Percentiles rank a stretch among this genome's conserved stretches.
phyloP scores from a whole-genome alignment of 805 yeast species.

The Grigorovia humatica region DNA sequence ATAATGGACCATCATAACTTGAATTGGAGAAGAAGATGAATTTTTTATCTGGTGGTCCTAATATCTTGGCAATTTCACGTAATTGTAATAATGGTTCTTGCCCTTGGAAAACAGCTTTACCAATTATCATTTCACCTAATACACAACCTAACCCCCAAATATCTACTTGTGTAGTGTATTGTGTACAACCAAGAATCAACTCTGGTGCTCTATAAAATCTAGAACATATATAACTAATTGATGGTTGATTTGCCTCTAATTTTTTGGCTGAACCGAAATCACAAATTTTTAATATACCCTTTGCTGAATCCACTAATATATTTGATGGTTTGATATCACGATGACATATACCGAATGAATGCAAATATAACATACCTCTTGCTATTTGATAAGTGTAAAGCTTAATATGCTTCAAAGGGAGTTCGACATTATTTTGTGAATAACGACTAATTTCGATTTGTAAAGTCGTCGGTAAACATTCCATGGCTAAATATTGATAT shows the following conservation, averaged over 20 bases:
- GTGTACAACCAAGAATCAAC: slow-evolving; percentile 79
- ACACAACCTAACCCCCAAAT: slow-evolving; percentile 98
- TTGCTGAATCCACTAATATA: slow-evolving; percentile 61
- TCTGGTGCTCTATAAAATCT: slow-evolving; percentile 84
- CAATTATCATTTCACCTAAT: slow-evolving; percentile 84
- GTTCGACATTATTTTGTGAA: slow-evolving; percentile 46
- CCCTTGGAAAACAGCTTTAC: slow-evolving; percentile 93
- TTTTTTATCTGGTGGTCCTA: slow-evolving; percentile 77
- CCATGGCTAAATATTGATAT: slow-evolving; percentile 80
- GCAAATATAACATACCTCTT: slow-evolving; percentile 73
- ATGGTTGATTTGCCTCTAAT: slow-evolving; percentile 69
- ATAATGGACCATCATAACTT: slow-evolving; percentile 64
- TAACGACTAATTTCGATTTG: slow-evolving; percentile 67
- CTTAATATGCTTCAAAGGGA: slow-evolving; percentile 66
- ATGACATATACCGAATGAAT: slow-evolving; percentile 71
- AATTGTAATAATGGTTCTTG: slow-evolving; percentile 80
- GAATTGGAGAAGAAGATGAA: slow-evolving; percentile 69
- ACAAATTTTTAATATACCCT: slow-evolving; percentile 61
- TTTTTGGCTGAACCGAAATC: slow-evolving; percentile 82
- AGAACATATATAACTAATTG: slow-evolving; percentile 91
- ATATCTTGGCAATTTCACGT: slow-evolving; percentile 76
- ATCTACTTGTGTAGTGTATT: slow-evolving; percentile 84
- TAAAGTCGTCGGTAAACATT: slow-evolving; percentile 71
- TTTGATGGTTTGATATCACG: slow-evolving; percentile 81
- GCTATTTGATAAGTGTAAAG: slow-evolving; percentile 72